Base-by-base conservation (phyloP, 192 early-diverging fungal genomes). In the Coemansia sp. region DNA sequence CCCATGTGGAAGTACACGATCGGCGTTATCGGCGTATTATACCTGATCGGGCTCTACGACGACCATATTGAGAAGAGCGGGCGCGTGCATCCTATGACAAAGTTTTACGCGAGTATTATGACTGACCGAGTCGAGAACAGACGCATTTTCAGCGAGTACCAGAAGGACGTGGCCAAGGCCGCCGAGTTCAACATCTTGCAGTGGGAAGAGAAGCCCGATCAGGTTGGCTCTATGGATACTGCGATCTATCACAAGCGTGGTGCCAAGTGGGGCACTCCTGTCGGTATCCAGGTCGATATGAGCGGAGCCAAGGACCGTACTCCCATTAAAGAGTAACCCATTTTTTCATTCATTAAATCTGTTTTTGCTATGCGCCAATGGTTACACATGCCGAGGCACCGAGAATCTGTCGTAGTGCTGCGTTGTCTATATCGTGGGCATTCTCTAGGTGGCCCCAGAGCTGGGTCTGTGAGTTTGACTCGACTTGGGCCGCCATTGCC, bases 401-500 rank as follows among this genome's bases (percentile, higher is more conserved):
- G n/a, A 95, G 79, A 56, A 88, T 88, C 69, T 89, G 85, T 62
- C 86, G 88, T 26, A 90, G 70, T n/a, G 73, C 79, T 2, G 73
- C 74, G 20, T 82, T 73, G 56, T 76, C 74, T 23, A 82, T 66
- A 43, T 82, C 79, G 65, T 82, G 79, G 6, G 79, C 88, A 68
- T 93, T 92, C 75, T 94, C 91, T 10, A 95, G 91, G 72, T 91
- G 88, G 31, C 96, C 96, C 95, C 94, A 99, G 36, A 85, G 85
- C 35, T 89, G 84, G 39, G 94, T 97, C 83, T 99, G 96, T 14
- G 92, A 83, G 67, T 83, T 77, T 3, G 92, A 87, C 73, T 99
- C 96, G 10, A 95, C 85, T 43, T 90, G 87, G 0, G 94, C 90
- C 1, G 94, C 94, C 45, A 64, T 62, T 42, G 88, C 88, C 7